Percentiles rank a stretch among this genome's conserved stretches.
These are phyloP conservation scores for Trichoderma koningii DNA, from an alignment of 2,329 filamentous ascomycete species.

Conservation along the genomic window DNA sequence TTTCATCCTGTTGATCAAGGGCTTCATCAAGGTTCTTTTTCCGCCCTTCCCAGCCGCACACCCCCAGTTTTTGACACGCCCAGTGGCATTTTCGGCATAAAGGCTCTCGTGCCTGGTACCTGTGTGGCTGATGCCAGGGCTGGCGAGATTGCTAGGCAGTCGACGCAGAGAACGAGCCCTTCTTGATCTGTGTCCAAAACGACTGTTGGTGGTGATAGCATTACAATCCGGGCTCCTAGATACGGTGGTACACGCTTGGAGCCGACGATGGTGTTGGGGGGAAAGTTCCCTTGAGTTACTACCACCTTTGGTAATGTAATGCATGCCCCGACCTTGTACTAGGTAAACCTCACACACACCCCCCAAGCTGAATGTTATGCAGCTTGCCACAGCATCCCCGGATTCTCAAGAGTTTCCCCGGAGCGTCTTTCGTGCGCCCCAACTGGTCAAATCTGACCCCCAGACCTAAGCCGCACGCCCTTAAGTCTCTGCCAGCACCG, in stretches of 20 bases:
- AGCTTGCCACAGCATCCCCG: conserved; percentile 25
- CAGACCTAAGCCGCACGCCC: neutral
- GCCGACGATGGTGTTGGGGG: too few relatives aligned
- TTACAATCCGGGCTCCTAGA: too few relatives aligned
- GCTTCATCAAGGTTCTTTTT: neutral
- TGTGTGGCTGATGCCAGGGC: too few relatives aligned
- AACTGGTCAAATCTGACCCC: conserved; percentile 3
- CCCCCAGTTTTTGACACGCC: conserved; percentile 2
- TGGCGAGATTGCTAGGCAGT: too few relatives aligned
- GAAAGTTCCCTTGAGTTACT: too few relatives aligned
- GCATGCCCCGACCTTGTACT: neutral
- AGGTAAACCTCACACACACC: neutral
- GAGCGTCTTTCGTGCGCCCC: conserved; percentile 7
- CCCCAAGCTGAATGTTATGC: conserved; percentile 13
- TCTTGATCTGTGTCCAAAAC: too few relatives aligned
- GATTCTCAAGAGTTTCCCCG: conserved; percentile 24
- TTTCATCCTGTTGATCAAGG: neutral
- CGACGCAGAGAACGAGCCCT: too few relatives aligned
- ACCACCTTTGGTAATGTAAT: too few relatives aligned
- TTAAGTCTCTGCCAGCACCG: neutral
- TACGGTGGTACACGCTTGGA: too few relatives aligned
- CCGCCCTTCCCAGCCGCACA: conserved; percentile 10
- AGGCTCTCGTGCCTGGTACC: too few relatives aligned
- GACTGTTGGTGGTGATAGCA: too few relatives aligned
- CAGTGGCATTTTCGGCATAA: neutral